These are phyloP conservation scores for Baorangia bicolor DNA, from an alignment of 768 basidiomycete species.

Conservation along the genomic window DNA sequence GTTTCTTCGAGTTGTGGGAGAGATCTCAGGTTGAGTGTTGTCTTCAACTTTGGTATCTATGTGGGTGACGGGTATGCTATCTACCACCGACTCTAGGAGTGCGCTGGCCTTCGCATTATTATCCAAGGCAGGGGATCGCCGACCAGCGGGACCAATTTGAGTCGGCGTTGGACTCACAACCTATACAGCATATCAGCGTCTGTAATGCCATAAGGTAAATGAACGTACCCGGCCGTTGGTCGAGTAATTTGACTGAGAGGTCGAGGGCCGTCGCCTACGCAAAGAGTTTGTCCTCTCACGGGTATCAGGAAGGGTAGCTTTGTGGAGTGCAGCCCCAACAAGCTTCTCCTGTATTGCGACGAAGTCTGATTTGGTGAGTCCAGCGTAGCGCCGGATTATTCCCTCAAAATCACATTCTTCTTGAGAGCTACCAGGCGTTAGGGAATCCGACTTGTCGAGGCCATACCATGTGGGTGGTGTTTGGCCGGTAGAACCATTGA, in stretches of 20 bases:
- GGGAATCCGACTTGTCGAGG: constrained; percentile 50
- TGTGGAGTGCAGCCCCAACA: constrained; percentile 58
- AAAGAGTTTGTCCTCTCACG: constrained; percentile 69
- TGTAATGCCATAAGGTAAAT: background rate
- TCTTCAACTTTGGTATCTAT: constrained; percentile 29
- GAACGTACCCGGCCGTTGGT: constrained; percentile 46
- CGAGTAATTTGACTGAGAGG: constrained; percentile 79
- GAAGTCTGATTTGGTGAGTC: constrained; percentile 71
- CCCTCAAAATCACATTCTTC: constrained; percentile 64
- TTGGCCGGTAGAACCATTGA: constrained; percentile 47
- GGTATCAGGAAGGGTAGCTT: constrained; percentile 53
- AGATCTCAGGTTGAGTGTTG: constrained; percentile 36
- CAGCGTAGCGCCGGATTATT: constrained; percentile 61
- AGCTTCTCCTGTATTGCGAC: constrained; percentile 73
- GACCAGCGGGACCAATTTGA: constrained; percentile 31
- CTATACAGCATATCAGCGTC: constrained; percentile 34
- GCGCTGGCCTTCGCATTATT: constrained; percentile 61
- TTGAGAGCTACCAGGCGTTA: constrained; percentile 48
- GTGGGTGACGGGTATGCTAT: constrained; percentile 46
- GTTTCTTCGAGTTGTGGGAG: constrained; percentile 59
- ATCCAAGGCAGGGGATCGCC: constrained; percentile 40
- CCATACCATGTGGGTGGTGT: constrained; percentile 66
- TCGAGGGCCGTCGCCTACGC: constrained; percentile 73
- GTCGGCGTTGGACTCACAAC: constrained; percentile 54
- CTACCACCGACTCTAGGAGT: constrained; percentile 60